Base-by-base conservation (phyloP, 495 filamentous ascomycete species). In the Bacidia rubella region DNA sequence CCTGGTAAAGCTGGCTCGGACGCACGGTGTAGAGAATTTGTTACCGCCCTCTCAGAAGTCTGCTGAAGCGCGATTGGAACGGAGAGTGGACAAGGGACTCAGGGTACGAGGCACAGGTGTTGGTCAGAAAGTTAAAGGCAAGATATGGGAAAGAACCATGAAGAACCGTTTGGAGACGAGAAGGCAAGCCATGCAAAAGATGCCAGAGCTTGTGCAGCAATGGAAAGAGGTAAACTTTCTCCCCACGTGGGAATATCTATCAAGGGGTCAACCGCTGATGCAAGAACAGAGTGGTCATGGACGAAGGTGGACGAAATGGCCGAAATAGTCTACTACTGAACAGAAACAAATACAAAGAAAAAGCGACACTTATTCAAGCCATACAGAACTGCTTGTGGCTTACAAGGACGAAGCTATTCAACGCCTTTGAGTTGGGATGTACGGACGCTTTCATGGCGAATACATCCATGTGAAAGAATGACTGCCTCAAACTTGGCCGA, bases 111-210 rank as follows among this genome's bases (percentile, higher is more conserved):
- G 89, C 58, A 95, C 92, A 17, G 87, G 90, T 73, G 77, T 87
- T 54, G 89, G 88, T n/a, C 78, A 93, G 73, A 80, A 77, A 65
- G 89, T 95, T 58, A 96, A 95, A 80, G 92, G 92, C 62, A 87
- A 96, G 69, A 75, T 77, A 64, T 86, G 86, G 80, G 92, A 98
- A 75, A 79, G 92, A 67, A 86, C 81, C 57, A 70, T 95, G 74
- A 82, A 84, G 70, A 71, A 74, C 45, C 79, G 84, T 66, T 76
- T 97, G 72, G 90, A 95, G 66, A 80, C 83, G 71, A 78, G 89
- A 65, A 83, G 81, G 75, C 74, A 85, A 67, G 92, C 92, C 49
- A 97, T 98, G 89, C 63, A 86, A 71, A 81, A 78, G 53, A 98
- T 98, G 92, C 87, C 89, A 56, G 75, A 81, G 61, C 77, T 95